Conservation (phyloP, 495 filamentous ascomycete species). For the Penicillium simplicissimum region DNA sequence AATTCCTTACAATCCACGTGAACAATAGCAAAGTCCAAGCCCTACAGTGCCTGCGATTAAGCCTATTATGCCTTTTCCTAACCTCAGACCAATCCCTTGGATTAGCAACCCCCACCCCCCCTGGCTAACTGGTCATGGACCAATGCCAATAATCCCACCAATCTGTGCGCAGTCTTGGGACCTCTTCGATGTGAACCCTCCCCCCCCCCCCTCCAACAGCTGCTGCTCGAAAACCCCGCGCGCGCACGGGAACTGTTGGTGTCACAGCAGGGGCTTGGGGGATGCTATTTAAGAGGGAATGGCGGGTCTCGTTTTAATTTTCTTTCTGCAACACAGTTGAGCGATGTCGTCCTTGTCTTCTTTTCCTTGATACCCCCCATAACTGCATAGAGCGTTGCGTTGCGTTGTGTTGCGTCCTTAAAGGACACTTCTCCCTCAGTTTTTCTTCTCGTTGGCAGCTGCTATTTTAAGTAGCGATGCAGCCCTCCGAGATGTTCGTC, state of each 20-base stretch:
- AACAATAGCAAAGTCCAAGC: background rate
- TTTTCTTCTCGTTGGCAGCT: background rate
- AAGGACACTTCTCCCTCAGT: background rate
- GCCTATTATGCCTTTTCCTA: background rate
- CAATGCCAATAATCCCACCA: conserved; percentile 25
- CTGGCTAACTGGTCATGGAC: conserved; percentile 3
- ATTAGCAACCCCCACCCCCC: conserved; percentile 19
- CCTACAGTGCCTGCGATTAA: background rate
- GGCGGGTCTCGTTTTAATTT: background rate
- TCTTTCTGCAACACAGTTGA: background rate
- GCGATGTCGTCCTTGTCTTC: background rate
- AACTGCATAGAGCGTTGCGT: background rate
- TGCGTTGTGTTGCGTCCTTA: conserved; percentile 5
- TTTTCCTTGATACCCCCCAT: conserved; percentile 3
- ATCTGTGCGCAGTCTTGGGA: conserved; percentile 12
- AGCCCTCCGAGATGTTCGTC: conserved; percentile 48
- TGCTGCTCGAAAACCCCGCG: conserved; percentile 8
- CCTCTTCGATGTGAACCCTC: background rate
- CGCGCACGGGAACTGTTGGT: conserved; percentile 9
- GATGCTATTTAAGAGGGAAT: conserved; percentile 15
- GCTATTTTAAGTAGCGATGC: conserved; percentile 22
- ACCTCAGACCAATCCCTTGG: background rate
- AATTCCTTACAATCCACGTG: no score
- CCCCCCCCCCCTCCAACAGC: background rate
- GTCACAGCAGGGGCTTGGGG: conserved; percentile 6